Base-by-base conservation (phyloP, 2,329 filamentous ascomycete genomes). In the Colletotrichum gloeosporioides region DNA sequence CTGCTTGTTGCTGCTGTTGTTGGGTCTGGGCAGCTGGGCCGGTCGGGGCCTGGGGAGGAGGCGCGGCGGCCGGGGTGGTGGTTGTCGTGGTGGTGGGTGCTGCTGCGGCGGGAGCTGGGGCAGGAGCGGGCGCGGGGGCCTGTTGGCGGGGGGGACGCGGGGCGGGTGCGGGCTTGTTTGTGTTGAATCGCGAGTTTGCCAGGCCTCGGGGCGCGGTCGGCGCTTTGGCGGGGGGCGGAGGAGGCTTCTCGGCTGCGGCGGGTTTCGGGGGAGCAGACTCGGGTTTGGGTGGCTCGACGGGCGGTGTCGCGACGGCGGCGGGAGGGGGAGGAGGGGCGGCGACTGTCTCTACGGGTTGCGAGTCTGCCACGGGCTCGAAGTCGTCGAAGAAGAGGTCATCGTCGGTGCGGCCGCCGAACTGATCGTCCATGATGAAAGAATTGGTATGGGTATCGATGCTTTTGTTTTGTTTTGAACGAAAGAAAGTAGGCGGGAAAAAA, bases 341-440 rank as follows among this genome's bases (percentile, higher is more conserved):
- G 16, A 25, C 31, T 22, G 65, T 64, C 31, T 71, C 36, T 39
- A 75, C 34, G 13, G 64, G 39, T 49, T 76, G 71, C 10, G 72
- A 31, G 8, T 76, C 22, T 44, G 34, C 61, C 49, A 77, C 72
- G 9, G 90, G 90, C 81, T 92, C 91, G 75, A 92, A 91, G 79
- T 92, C 91, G 78, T 92, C 91, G 76, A 89, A 89, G 81, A 92
- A 92, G 75, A 92, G 87, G 80, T 92, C 91, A 79, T 92, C 91
- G 80, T 92, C 91, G 62, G 91, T 92, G 25, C 91, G 87, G 64
- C 90, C 90, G 75, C 89, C 88, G 78, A 92, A 92, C 80, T 92
- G 90, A 78, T 92, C 90, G 27, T 92, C 90, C 90, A 92, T 92
- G 77, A 57, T 72, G 72, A 62, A 6, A 15, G 25, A 27, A 22